Evolutionary conservation across 208 protist genomes (phyloP).

Genomic region (Porcisia hertigi): DNA sequence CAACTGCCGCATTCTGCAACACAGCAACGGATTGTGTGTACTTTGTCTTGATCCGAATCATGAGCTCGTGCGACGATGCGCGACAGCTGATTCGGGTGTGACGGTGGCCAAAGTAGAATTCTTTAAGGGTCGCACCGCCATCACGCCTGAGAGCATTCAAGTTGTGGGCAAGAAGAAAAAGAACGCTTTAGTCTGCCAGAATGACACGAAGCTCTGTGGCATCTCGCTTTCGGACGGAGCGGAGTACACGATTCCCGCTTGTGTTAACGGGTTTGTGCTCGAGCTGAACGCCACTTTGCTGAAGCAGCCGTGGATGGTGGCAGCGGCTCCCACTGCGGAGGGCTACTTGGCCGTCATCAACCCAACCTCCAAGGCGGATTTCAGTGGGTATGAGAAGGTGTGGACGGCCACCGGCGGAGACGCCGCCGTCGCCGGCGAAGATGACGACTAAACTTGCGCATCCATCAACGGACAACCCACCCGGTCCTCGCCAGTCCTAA

Average conservation of each 20-base stretch:
- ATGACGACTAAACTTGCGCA: conserved; percentile 29
- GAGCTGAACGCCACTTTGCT: conserved; percentile 74
- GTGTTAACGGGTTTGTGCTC: conserved; percentile 79
- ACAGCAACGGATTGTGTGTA: conserved; percentile 86
- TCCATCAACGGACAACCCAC: background rate
- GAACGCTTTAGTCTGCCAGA: conserved; percentile 78
- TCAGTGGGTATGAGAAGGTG: conserved; percentile 50
- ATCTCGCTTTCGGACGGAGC: conserved; percentile 52
- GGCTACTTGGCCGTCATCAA: conserved; percentile 84
- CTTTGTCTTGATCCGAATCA: conserved; percentile 79
- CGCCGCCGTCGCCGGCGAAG: conserved; percentile 39
- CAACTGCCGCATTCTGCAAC: conserved; percentile 75
- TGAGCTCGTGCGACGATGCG: conserved; percentile 28
- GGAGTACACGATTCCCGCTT: conserved; percentile 66
- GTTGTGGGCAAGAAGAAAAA: conserved; percentile 87
- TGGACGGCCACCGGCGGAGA: conserved; percentile 76
- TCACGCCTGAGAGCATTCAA: conserved; percentile 49
- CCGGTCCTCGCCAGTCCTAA: background rate
- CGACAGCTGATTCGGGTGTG: background rate
- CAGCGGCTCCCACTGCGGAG: conserved; percentile 53
- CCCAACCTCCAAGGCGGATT: conserved; percentile 54
- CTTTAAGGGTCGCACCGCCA: conserved; percentile 46
- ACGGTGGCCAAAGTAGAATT: conserved; percentile 26
- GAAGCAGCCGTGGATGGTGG: conserved; percentile 56
- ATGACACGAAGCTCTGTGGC: conserved; percentile 77